These are phyloP conservation scores for Cordyceps farinosa DNA, from an alignment of 2,329 filamentous ascomycete species.

Conservation along the genomic window DNA sequence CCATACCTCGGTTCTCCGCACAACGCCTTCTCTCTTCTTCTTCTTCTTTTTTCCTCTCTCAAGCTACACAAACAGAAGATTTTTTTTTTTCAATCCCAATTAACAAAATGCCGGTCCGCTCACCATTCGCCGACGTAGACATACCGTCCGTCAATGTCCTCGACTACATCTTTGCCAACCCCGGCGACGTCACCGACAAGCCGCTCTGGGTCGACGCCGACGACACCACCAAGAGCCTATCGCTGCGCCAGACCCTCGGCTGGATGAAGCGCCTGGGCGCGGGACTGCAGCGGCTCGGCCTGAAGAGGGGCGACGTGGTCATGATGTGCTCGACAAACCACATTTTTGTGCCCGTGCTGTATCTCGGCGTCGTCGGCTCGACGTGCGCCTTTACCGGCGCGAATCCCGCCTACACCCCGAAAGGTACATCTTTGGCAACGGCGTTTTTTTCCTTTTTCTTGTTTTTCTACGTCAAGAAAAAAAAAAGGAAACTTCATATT, in stretches of 20 bases:
- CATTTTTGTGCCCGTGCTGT: constrained; percentile 52
- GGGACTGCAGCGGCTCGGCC: constrained; percentile 44
- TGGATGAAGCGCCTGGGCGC: constrained; percentile 51
- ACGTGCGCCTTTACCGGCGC: constrained; percentile 53
- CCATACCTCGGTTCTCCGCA: not conserved
- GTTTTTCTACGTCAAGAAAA: too few species aligned
- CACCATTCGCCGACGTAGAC: constrained; percentile 39
- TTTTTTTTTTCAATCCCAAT: too few species aligned
- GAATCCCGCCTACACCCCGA: constrained; percentile 49
- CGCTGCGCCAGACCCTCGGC: constrained; percentile 43
- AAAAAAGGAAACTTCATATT: too few species aligned
- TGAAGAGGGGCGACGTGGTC: constrained; percentile 48
- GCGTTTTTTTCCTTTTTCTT: not conserved
- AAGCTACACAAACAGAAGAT: not conserved
- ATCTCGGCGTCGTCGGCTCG: constrained; percentile 50
- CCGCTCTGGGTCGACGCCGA: constrained; percentile 53
- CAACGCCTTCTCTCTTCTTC: not conserved
- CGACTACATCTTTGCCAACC: constrained; percentile 33
- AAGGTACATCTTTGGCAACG: constrained; percentile 32
- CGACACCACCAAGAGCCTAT: constrained; percentile 41
- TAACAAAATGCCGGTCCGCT: constrained; percentile 39
- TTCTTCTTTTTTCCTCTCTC: not conserved
- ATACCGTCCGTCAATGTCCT: constrained; percentile 45
- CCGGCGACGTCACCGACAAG: constrained; percentile 35
- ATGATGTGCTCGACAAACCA: constrained; percentile 54